Conservation (phyloP, 106 monocot genomes). For the Apostasia ramifera region DNA sequence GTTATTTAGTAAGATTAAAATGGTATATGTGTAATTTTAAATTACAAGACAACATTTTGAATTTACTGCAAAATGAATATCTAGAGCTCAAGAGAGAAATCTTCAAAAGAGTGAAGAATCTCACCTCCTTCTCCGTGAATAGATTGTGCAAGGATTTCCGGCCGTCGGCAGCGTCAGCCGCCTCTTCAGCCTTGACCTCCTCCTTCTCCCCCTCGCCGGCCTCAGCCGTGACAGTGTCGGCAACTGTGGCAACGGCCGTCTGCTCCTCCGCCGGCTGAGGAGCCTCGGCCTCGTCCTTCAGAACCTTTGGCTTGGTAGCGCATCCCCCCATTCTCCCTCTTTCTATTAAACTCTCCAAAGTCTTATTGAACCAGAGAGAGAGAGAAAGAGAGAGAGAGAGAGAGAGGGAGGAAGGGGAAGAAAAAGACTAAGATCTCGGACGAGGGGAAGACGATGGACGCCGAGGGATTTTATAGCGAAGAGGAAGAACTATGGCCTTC, state of each 20-base stretch:
- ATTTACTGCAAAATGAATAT: neutral
- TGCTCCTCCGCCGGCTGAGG: neutral
- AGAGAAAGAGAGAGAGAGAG: neutral
- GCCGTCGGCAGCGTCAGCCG: neutral
- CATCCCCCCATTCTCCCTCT: constrained; percentile 18
- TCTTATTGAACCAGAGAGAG: neutral
- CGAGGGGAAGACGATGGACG: neutral
- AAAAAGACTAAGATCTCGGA: neutral
- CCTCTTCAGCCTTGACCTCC: neutral
- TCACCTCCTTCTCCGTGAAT: constrained; percentile 12
- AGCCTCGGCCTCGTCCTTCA: constrained; percentile 13
- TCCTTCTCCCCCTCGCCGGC: neutral
- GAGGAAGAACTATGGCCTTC: neutral
- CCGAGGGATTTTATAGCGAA: neutral
- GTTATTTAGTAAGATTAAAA: neutral
- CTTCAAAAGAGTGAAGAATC: neutral
- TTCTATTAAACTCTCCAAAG: neutral
- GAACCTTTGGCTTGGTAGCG: constrained; percentile 9
- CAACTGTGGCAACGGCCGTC: neutral
- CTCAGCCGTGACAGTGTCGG: neutral
- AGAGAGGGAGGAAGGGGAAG: neutral
- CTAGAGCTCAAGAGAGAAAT: neutral
- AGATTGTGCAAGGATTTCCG: constrained; percentile 23
- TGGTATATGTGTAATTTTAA: neutral
- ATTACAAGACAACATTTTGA: neutral